Evolutionary conservation across 179 eudicot species (phyloP), one percentile per base, ranked within the genome.

Genomic region (Silene noctiflora): DNA sequence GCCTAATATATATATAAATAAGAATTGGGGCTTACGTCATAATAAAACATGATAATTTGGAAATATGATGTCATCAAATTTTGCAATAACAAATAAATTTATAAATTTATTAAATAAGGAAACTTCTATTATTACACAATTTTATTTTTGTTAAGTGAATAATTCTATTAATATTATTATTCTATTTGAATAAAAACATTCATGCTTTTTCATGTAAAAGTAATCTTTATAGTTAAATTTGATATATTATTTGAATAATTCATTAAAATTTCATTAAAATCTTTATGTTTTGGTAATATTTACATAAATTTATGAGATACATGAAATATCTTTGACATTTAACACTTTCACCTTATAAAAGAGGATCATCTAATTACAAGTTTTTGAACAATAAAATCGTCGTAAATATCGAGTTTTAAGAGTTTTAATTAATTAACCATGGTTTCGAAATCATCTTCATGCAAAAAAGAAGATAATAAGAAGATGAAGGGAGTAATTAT

Each of bases 91-190:
- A 51, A 51, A 51, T 51, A 13, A 51, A 13, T 12, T 51, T 7
- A 51, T 51, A 13, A 51, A 13, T 12, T 51, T 39, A 39, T 39
- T 39, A 39, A 39, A 1, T 8, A 39, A 51, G 39, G 25, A 65
- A 65, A 11, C 69, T 65, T 65, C 1, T 25, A 4, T 4, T 21
- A 48, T 8, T 17, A n/a, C 21, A n/a, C 27, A 46, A n/a, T 56
- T 70, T 70, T 68, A 82, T 69, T 75, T 82, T 70, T 78, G 84
- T 78, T 13, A 82, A 78, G 42, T 71, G 69, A 69, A 82, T 82
- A 63, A 56, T 42, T 42, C 16, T 48, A 55, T 17, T 59, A 70
- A 63, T 75, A 53, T 62, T 68, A 22, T 59, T 56, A 67, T 55
- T 64, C 69, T 13, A 44, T 27, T 76, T 21, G 20, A 63, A 6